Percentiles rank a stretch among this genome's conserved stretches.
These are phyloP conservation scores for Basipetospora chlamydospora DNA, from an alignment of 2,329 filamentous ascomycete species.

Conservation along the genomic window DNA sequence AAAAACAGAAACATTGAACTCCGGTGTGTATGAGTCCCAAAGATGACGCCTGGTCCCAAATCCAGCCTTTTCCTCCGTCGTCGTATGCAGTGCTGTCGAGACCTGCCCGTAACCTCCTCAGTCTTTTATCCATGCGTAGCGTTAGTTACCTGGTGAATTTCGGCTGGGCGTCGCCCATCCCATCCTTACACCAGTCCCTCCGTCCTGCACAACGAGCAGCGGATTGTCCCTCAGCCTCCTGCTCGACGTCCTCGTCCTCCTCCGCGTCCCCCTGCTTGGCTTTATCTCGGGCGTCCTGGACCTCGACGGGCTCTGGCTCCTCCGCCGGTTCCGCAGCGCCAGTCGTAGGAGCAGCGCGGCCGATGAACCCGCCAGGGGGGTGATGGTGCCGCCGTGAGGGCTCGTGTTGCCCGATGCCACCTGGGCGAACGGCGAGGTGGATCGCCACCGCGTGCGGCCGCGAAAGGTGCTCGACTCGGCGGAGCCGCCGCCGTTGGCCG, in stretches of 20 bases:
- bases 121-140: too few relatives aligned
- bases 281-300: neutral
- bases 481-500: conserved; percentile 1
- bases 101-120: too few relatives aligned
- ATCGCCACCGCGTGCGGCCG: conserved; percentile 4
- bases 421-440: neutral
- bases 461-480: conserved; percentile 2
- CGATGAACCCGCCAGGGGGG: neutral
- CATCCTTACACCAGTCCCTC: too few relatives aligned
- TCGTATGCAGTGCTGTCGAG: too few relatives aligned
- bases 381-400: neutral
- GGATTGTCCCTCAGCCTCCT: too few relatives aligned
- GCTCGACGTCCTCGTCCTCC: conserved; percentile 1
- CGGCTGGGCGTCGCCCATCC: neutral
- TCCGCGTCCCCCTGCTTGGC: conserved; percentile 1
- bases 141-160: too few relatives aligned
- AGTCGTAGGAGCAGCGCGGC: neutral
- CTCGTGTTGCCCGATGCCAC: neutral
- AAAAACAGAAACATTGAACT: too few relatives aligned
- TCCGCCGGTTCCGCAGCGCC: conserved; percentile 1
- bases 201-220: too few relatives aligned
- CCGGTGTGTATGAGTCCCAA: too few relatives aligned
- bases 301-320: conserved; percentile 4
- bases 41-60: too few relatives aligned
- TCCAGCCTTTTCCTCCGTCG: too few relatives aligned